Conservation (phyloP, 2,329 filamentous ascomycete genomes). For the Arthrobotrys entomopaga region DNA sequence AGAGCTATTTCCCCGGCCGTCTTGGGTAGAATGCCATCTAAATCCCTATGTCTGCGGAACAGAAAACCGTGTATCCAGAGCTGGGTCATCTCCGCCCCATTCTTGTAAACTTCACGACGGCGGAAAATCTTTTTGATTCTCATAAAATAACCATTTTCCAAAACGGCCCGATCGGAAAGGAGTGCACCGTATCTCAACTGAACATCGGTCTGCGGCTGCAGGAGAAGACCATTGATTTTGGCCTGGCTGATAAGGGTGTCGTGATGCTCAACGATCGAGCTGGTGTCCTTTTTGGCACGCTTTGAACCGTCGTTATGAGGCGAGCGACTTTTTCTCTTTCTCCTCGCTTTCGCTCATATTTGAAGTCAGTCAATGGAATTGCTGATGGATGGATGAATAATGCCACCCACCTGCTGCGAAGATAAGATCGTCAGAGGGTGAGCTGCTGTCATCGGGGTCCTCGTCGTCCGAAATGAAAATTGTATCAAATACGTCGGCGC, state of each 20-base stretch:
- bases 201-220: slow-evolving; percentile 26
- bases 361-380: not conserved
- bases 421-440: slow-evolving; percentile 29
- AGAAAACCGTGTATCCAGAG: slow-evolving; percentile 37
- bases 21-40: slow-evolving; percentile 49
- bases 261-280: slow-evolving; percentile 7
- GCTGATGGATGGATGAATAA: not conserved
- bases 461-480: slow-evolving; percentile 46
- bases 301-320: not conserved
- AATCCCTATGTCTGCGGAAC: slow-evolving; percentile 35
- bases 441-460: slow-evolving; percentile 5
- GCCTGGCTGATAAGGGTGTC: slow-evolving; percentile 24
- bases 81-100: slow-evolving; percentile 29
- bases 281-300: slow-evolving; percentile 4
- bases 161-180: slow-evolving; percentile 10
- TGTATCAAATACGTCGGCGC: slow-evolving; percentile 24
- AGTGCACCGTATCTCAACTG: slow-evolving; percentile 35
- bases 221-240: slow-evolving; percentile 35
- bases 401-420: slow-evolving; percentile 35
- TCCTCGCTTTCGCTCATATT: slow-evolving; percentile 1
- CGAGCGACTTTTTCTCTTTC: slow-evolving; percentile 10
- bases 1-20: slow-evolving; percentile 43
- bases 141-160: slow-evolving; percentile 44
- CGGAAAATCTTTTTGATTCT: slow-evolving; percentile 44
- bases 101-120: slow-evolving; percentile 33